Conservation (phyloP, 192 early-diverging fungal species). For the Phycomyces nitens region DNA sequence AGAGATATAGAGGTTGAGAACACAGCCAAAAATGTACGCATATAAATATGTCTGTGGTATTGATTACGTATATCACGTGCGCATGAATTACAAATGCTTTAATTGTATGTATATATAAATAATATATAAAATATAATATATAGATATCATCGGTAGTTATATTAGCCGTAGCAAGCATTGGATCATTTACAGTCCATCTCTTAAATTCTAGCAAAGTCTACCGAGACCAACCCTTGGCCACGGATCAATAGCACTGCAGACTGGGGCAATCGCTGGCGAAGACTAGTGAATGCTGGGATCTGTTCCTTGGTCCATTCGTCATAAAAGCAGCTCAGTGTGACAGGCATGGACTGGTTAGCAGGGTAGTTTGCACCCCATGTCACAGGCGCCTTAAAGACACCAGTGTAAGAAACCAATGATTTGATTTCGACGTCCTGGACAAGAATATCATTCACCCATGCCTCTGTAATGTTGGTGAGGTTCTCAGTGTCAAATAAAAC, state of each 20-base stretch:
- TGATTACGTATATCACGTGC: no score
- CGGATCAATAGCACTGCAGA: background rate
- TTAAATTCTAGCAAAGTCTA: background rate
- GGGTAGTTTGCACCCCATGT: background rate
- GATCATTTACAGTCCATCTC: no score
- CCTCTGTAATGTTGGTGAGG: background rate
- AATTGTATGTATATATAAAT: no score
- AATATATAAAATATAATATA: no score
- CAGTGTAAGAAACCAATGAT: background rate
- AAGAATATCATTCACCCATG: conserved; percentile 2
- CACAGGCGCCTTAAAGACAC: background rate
- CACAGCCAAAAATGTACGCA: no score
- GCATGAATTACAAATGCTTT: no score
- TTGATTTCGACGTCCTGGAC: background rate
- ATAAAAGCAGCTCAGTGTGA: conserved; percentile 5
- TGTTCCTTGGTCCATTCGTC: conserved; percentile 18
- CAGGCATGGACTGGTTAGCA: background rate
- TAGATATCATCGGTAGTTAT: no score
- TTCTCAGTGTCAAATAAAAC: conserved; percentile 1
- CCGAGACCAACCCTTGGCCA: conserved; percentile 2
- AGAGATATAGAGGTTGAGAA: background rate
- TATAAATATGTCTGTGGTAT: no score
- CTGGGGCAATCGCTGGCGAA: background rate
- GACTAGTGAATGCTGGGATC: conserved; percentile 1
- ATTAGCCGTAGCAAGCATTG: no score